Evolutionary conservation across 1,139 yeast genomes (phyloP), one percentile per base, ranked within the genome.

Genomic region (Taphrina pruni): DNA sequence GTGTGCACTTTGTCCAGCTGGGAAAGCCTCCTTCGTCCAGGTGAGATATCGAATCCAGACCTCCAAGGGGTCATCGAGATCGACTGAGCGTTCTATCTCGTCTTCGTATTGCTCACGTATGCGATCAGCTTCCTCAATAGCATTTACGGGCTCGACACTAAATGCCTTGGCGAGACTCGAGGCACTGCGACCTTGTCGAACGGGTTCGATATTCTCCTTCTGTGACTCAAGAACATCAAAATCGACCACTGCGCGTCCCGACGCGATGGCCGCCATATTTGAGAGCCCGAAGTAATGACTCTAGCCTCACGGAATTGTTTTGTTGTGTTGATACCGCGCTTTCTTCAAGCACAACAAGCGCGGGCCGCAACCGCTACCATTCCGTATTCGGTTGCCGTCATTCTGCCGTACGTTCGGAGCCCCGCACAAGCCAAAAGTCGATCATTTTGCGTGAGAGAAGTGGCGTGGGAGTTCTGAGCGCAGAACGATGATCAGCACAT

Each of bases 61-160:
- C 71, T 88, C 90, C 39, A 92, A 78, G 0, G 97, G 97, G 75
- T 93, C 97, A 78, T 92, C 97, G 54, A 86, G 77, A 36, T 88
- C 89, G 0, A 85, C 87, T 1, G 85, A 73, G 0, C 83, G 80
- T 20, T 75, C 76, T 26, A 88, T 77, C 14, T 78, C 78, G 12
- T 75, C 70, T 75, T 87, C 89, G 73, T 83, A 82, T 69, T 77
- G 60, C 8, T 60, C 69, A 21, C 72, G 72, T 32, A 52, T 68
- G 1, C 62, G 69, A 8, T 61, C 67, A 11, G 57, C 45, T 9
- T 58, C 69, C 7, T 55, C 70, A 8, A 66, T 60, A 3, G 60
- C 69, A 39, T 51, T 55, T n/a, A 65, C 54, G 7, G 74, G 70
- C 17, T 71, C 65, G 9, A 76, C 69, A 2, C 78, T 73, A 50